A percentile compares a stretch with the other conserved stretches of the same genome.
Evolutionary conservation across 2,329 filamentous ascomycete genomes (phyloP).

Genomic region (Cladosporium sp.): DNA sequence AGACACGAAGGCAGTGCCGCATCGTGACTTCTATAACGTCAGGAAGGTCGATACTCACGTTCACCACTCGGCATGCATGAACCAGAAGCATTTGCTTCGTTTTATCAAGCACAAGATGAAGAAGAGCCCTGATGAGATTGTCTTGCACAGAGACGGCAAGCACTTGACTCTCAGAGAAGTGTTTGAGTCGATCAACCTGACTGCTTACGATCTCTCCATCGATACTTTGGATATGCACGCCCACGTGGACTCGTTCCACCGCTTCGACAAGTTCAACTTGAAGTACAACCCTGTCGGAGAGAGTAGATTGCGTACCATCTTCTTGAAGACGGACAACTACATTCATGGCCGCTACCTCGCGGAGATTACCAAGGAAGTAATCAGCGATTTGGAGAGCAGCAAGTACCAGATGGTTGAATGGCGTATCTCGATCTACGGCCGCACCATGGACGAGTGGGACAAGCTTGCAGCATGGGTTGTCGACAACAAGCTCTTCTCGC

Average conservation of each 20-base stretch:
- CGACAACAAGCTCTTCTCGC: constrained; percentile 96
- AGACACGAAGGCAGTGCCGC: constrained; percentile 95
- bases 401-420: constrained; percentile 99
- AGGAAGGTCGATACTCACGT: constrained; percentile 98
- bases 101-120: constrained; percentile 99
- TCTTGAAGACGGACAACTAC: constrained; percentile 97
- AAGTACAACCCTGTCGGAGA: constrained; percentile 99
- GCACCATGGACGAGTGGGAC: constrained; percentile 92
- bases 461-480: constrained; percentile 96
- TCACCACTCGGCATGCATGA: constrained; percentile 99
- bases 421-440: constrained; percentile 96
- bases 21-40: constrained; percentile 98
- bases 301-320: constrained; percentile 93
- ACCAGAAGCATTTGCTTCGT: constrained; percentile 94
- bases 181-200: constrained; percentile 95
- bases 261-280: constrained; percentile 98
- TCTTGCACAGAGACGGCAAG: constrained; percentile 88
- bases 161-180: constrained; percentile 89
- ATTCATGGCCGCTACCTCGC: constrained; percentile 94
- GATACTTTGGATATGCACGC: constrained; percentile 99
- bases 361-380: constrained; percentile 97
- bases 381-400: constrained; percentile 93
- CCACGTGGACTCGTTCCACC: constrained; percentile 96
- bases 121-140: constrained; percentile 91
- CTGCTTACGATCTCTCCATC: constrained; percentile 95